Conservation (phyloP, 1,284 basidiomycete species). For the Lignosus rhinocerotis region DNA sequence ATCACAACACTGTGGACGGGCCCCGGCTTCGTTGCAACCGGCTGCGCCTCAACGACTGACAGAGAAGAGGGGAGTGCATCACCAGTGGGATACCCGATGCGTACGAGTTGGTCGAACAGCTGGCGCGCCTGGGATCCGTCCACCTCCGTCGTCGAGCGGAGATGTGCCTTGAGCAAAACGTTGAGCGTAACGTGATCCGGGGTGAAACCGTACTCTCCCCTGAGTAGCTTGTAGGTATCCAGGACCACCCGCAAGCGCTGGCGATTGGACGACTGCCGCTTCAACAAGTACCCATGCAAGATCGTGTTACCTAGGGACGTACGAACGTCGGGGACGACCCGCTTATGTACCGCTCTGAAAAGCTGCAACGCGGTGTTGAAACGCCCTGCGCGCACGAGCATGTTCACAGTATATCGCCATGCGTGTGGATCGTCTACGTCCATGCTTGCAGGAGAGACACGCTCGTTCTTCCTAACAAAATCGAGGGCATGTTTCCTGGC, state of each 20-base stretch:
- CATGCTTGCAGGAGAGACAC: not conserved
- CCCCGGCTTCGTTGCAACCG: slow-evolving; percentile 17
- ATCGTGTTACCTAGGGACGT: slow-evolving; percentile 57
- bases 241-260: slow-evolving; percentile 46
- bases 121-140: slow-evolving; percentile 43
- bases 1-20: not conserved
- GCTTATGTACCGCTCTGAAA: slow-evolving; percentile 32
- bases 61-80: not conserved
- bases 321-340: slow-evolving; percentile 33
- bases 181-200: slow-evolving; percentile 69
- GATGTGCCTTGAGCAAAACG: slow-evolving; percentile 55
- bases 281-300: slow-evolving; percentile 44
- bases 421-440: not conserved
- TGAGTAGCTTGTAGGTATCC: slow-evolving; percentile 41
- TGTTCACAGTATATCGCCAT: slow-evolving; percentile 4
- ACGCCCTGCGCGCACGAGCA: slow-evolving; percentile 24
- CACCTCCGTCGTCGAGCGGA: slow-evolving; percentile 48
- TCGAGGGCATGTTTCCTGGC: not conserved
- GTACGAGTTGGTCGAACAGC: slow-evolving; percentile 62
- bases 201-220: slow-evolving; percentile 42
- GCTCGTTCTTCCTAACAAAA: not conserved
- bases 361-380: slow-evolving; percentile 43
- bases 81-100: slow-evolving; percentile 53
- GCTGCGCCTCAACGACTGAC: not conserved
- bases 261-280: slow-evolving; percentile 38